These are phyloP conservation scores for Ajuga reptans DNA, from an alignment of 305 asterid genomes.

Conservation along the genomic window DNA sequence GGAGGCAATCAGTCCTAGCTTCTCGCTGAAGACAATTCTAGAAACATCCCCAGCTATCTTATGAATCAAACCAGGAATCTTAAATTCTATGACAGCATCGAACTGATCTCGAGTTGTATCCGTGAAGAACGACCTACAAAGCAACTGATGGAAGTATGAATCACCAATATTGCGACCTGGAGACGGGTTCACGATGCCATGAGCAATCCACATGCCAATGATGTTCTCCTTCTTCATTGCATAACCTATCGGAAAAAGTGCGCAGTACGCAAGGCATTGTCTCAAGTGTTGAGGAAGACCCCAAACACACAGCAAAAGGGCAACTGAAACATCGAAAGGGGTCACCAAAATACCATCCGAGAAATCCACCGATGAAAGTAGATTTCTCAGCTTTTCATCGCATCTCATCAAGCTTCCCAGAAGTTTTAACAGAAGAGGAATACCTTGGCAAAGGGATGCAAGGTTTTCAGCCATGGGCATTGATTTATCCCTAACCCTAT, in stretches of 20 bases:
- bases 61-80: constrained; percentile 11
- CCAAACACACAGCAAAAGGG: constrained; percentile 10
- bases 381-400: background rate
- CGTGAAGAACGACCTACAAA: constrained; percentile 1
- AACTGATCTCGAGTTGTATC: background rate
- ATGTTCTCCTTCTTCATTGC: background rate
- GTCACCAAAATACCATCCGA: background rate
- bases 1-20: background rate
- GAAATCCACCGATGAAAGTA: background rate
- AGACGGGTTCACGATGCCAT: constrained; percentile 3
- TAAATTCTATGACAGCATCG: background rate
- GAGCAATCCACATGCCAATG: constrained; percentile 13
- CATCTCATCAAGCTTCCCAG: constrained; percentile 12
- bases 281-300: constrained; percentile 6
- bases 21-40: background rate
- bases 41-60: background rate
- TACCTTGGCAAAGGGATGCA: background rate
- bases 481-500: too few species aligned
- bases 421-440: constrained; percentile 7
- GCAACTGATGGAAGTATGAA: background rate
- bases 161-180: background rate
- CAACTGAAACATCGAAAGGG: background rate
- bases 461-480: background rate
- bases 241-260: background rate
- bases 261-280: constrained; percentile 15